Evolutionary conservation across 2,329 filamentous ascomycete genomes (phyloP).

Genomic region (Tolypocladium sp.): DNA sequence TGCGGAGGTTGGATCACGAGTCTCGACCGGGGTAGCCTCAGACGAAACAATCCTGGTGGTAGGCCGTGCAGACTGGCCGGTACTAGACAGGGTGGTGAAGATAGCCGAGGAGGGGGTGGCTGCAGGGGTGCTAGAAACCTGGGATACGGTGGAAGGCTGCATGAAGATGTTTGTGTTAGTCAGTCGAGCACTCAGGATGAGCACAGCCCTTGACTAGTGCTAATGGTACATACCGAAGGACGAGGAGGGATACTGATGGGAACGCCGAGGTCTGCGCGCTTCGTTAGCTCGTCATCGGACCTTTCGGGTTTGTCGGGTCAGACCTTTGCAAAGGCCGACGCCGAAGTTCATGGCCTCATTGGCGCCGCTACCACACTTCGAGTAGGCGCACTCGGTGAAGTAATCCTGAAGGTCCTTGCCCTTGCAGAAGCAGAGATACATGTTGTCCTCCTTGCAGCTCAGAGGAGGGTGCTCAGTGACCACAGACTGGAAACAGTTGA

Average conservation of each 20-base stretch:
- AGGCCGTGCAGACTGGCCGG: background rate
- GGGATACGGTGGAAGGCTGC: background rate
- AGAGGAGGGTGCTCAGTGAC: slow-evolving; percentile 17
- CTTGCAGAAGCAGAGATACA: slow-evolving; percentile 21
- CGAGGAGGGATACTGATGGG: background rate
- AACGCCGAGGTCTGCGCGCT: background rate
- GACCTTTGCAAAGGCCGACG: slow-evolving; percentile 20
- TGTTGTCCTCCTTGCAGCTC: slow-evolving; percentile 17
- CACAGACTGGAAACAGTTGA: slow-evolving; percentile 17
- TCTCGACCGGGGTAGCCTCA: background rate
- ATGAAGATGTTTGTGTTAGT: background rate
- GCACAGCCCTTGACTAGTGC: background rate
- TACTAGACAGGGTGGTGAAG: background rate
- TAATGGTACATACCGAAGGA: background rate
- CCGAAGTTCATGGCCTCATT: slow-evolving; percentile 11
- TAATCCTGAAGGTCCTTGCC: slow-evolving; percentile 11
- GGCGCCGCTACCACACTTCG: slow-evolving; percentile 5
- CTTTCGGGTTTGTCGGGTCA: background rate
- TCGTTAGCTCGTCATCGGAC: background rate
- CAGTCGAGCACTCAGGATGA: background rate
- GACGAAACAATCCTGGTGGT: background rate
- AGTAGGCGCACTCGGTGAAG: slow-evolving; percentile 14
- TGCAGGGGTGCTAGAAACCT: background rate
- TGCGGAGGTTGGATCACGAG: background rate
- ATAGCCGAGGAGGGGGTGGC: background rate